Conservation (phyloP, 805 yeast genomes). For the Monosporozyma servazzii region DNA sequence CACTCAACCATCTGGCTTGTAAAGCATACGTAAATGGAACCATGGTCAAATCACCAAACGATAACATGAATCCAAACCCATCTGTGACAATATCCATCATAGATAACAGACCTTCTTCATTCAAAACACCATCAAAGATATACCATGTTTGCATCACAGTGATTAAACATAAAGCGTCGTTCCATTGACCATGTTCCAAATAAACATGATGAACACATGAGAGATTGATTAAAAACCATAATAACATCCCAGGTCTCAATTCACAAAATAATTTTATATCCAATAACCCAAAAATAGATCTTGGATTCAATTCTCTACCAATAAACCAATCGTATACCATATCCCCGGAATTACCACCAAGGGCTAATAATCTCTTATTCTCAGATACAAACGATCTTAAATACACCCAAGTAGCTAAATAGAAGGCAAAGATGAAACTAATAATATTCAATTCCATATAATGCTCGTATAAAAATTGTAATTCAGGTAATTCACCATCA, state of each 20-base stretch:
- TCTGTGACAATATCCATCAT: constrained; percentile 97
- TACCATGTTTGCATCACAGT: constrained; percentile 68
- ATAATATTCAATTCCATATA: constrained; percentile 55
- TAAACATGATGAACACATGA: constrained; percentile 80
- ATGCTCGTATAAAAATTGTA: constrained; percentile 64
- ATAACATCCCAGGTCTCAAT: constrained; percentile 83
- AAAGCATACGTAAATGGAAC: constrained; percentile 87
- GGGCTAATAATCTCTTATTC: constrained; percentile 63
- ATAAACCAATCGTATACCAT: constrained; percentile 86
- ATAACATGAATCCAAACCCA: constrained; percentile 94
- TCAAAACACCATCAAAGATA: constrained; percentile 82
- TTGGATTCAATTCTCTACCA: constrained; percentile 91
- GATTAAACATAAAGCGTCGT: constrained; percentile 66
- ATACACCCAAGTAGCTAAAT: constrained; percentile 59
- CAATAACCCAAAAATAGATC: constrained; percentile 56
- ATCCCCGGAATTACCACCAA: constrained; percentile 79
- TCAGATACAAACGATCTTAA: constrained; percentile 52
- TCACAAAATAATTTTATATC: constrained; percentile 91
- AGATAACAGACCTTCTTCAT: constrained; percentile 79
- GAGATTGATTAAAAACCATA: constrained; percentile 74
- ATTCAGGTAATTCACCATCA: constrained; percentile 60
- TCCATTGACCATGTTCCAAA: constrained; percentile 44
- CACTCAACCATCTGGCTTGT: constrained; percentile 74
- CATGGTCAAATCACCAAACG: constrained; percentile 87
- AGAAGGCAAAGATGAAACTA: constrained; percentile 53